phyloP scores from a whole-genome alignment of 441 rosid species.

The Pelargonium fulgidum region DNA sequence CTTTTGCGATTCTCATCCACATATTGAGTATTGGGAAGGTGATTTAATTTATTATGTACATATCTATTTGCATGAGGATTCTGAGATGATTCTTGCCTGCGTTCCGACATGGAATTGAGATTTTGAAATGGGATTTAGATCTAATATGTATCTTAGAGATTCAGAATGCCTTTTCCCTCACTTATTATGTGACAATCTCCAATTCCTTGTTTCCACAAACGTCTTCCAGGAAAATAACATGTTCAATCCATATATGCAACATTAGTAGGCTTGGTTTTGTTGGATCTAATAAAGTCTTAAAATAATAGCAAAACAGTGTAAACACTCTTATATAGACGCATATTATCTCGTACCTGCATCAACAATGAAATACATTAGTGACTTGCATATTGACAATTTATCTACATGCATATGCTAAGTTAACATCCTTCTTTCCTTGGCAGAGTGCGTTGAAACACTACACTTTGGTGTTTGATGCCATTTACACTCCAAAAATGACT shows the following conservation, averaged over 20 bases:
- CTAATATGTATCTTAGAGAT: no score
- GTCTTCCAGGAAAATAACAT: no score
- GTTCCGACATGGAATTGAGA: no score
- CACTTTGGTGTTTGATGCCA: conserved; percentile 74
- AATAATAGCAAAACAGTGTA: background rate
- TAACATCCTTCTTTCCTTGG: conserved; percentile 13
- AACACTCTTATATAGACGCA: background rate
- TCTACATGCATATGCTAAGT: background rate
- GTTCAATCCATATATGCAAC: background rate
- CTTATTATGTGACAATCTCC: no score
- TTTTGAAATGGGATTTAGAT: no score
- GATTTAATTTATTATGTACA: background rate
- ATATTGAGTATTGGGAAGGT: background rate
- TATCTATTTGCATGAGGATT: no score
- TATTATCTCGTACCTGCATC: no score
- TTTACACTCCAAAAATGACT: conserved; percentile 80
- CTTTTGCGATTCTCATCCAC: background rate
- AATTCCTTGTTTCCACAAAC: no score
- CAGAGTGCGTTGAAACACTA: conserved; percentile 67
- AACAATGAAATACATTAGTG: background rate
- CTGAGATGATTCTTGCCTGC: no score
- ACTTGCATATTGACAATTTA: background rate
- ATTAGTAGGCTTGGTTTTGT: background rate
- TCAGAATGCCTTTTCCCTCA: no score
- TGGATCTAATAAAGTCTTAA: background rate